These are phyloP conservation scores for Lodderomyces theae DNA, from an alignment of 1,139 yeast species.

Conservation along the genomic window DNA sequence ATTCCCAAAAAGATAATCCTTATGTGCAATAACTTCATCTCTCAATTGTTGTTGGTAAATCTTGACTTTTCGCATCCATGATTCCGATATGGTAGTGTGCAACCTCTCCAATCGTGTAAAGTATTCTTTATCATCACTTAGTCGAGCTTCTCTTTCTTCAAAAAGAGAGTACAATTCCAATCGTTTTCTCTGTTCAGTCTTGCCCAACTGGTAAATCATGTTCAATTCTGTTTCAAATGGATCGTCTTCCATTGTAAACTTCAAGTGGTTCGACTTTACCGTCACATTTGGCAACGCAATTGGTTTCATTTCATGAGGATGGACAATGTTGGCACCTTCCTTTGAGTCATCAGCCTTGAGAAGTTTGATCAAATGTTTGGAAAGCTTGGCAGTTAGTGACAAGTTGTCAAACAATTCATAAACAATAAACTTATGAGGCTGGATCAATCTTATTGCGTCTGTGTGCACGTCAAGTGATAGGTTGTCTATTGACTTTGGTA, in stretches of 20 bases:
- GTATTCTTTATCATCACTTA: constrained; percentile 6
- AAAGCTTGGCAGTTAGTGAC: constrained; percentile 50
- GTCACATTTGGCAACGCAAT: constrained; percentile 51
- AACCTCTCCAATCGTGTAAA: constrained; percentile 16
- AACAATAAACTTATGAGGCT: constrained; percentile 55
- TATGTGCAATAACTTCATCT: constrained; percentile 51
- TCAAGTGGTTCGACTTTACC: constrained; percentile 46
- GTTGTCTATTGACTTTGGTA: constrained; percentile 9
- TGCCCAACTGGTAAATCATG: constrained; percentile 74
- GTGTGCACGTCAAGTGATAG: constrained; percentile 16
- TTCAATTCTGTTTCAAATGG: constrained; percentile 80
- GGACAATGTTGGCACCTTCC: constrained; percentile 20
- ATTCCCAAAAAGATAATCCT: constrained; percentile 45
- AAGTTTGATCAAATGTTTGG: constrained; percentile 52
- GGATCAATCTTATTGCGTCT: constrained; percentile 35
- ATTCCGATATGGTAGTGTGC: constrained; percentile 23
- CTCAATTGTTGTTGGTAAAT: constrained; percentile 41
- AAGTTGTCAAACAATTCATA: constrained; percentile 62
- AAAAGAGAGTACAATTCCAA: constrained; percentile 56
- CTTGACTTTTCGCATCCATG: constrained; percentile 52
- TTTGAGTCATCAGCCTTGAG: constrained; percentile 32
- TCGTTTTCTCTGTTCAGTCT: constrained; percentile 66
- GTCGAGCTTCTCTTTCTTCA: constrained; percentile 28
- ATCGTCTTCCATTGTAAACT: constrained; percentile 69
- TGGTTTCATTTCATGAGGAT: constrained; percentile 42